phyloP scores from a whole-genome alignment of 176 grass and related monocot species.

The Themeda triandra region DNA sequence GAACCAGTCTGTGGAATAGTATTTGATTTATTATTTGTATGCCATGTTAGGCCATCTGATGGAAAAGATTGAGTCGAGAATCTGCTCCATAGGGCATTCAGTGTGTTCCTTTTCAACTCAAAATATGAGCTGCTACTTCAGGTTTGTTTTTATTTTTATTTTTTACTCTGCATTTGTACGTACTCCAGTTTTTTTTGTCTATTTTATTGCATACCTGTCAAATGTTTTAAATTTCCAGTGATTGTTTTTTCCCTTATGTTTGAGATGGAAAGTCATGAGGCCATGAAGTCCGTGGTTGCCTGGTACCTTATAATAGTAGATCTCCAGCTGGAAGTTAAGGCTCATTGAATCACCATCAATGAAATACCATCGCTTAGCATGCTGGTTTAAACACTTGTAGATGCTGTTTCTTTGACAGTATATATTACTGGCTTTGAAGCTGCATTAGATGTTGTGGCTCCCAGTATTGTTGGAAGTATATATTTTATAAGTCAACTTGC shows the following conservation, averaged over 20 bases:
- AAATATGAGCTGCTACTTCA: constrained; percentile 93
- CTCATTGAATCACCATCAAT: too few species aligned
- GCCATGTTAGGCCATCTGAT: constrained; percentile 80
- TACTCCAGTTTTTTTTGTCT: not conserved
- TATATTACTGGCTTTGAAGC: not conserved
- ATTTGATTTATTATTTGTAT: constrained; percentile 13
- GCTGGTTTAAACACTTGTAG: not conserved
- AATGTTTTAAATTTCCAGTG: constrained; percentile 5
- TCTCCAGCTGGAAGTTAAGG: too few species aligned
- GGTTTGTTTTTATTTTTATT: constrained; percentile 34
- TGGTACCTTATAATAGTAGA: not conserved
- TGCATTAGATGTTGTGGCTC: not conserved
- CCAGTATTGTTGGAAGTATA: not conserved
- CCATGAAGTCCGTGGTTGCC: not conserved
- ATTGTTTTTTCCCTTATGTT: not conserved
- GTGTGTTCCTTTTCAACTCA: constrained; percentile 98
- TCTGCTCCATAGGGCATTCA: constrained; percentile 94
- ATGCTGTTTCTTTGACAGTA: not conserved
- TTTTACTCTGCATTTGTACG: not conserved
- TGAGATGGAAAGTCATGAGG: not conserved
- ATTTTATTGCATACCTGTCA: not conserved
- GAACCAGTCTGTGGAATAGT: not conserved
- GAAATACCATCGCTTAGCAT: not conserved
- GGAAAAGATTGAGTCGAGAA: constrained; percentile 93
- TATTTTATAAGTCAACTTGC: not conserved